A percentile compares a stretch with the other conserved stretches of the same genome.
These are phyloP conservation scores for Prunus yedoensis DNA, from an alignment of 331 rosid genomes.

Conservation along the genomic window DNA sequence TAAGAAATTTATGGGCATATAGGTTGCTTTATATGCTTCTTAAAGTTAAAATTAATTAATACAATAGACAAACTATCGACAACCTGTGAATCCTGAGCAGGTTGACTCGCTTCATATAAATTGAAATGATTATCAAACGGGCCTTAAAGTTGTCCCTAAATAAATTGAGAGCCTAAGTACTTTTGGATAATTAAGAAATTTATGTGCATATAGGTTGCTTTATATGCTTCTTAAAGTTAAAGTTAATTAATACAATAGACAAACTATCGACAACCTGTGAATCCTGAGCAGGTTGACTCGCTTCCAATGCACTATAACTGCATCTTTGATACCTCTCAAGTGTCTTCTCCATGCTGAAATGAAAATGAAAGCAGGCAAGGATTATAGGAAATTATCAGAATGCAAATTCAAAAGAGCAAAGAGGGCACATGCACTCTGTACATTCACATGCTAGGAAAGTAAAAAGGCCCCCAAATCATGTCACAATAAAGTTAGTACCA, in stretches of 20 bases:
- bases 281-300: conserved; percentile 44
- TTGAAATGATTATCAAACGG: too few relatives aligned
- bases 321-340: conserved; percentile 61
- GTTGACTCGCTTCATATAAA: conserved; percentile 29
- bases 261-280: conserved; percentile 46
- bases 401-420: not conserved
- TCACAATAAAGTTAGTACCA: not conserved
- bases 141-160: too few relatives aligned
- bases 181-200: too few relatives aligned
- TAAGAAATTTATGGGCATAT: too few relatives aligned
- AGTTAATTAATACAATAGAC: too few relatives aligned
- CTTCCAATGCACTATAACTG: conserved; percentile 56
- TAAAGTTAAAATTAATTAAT: too few relatives aligned
- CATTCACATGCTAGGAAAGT: not conserved
- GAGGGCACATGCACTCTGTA: not conserved
- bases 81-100: conserved; percentile 64
- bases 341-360: conserved; percentile 66
- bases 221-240: too few relatives aligned
- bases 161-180: too few relatives aligned
- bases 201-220: too few relatives aligned
- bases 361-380: not conserved
- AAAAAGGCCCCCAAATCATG: not conserved
- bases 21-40: too few relatives aligned
- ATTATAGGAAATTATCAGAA: not conserved
- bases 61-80: not conserved